Evolutionary conservation across 1,284 basidiomycete species (phyloP), one percentile per base, ranked within the genome.

Genomic region (Cutaneotrichosporon spelunceum): DNA sequence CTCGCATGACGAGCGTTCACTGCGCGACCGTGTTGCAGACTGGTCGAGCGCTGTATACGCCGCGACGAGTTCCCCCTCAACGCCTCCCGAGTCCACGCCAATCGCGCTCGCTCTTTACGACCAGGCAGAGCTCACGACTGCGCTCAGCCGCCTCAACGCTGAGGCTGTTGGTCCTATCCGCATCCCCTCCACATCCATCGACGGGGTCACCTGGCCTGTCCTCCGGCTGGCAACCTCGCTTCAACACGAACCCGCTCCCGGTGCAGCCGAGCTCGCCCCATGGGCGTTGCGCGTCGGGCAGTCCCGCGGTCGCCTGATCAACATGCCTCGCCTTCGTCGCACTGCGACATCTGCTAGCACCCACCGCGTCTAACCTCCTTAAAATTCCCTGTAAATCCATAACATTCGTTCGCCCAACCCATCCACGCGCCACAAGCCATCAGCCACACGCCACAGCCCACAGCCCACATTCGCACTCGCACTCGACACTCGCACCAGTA

Each of bases 211-310:
- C 4, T 9, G 26, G 4, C 48, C 26, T 3, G 16, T 7, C 14
- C 9, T 23, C 29, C 48, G 26, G 14, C 50, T n/a, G 30, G 33
- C 53, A 26, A 24, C 14, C 14, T 55, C 53, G 23, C 39, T 48
- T 9, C 23, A 42, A 8, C 21, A 13, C 23, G 47, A 36, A 5
- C 8, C 33, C 16, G 42, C 16, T 24, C 45, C 21, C 23, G 45
- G 30, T 2, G 30, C 29, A 3, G 50, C 50, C 29, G 16, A 62
- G 36, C 56, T 62, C 36, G 53, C 34, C 14, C 52, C 61, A 2
- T 62, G 61, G 61, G 52, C 53, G 5, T n/a, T 23, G 23, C 53
- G 48, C 29, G 48, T 62, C 10, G 61, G 61, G 7, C 53, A 34
- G 16, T 21, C 57, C 1, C 56, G 61, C 21, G 53, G 61, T 26